Base-by-base conservation (phyloP, 306 rosid species). In the Phaseolus lunatus region DNA sequence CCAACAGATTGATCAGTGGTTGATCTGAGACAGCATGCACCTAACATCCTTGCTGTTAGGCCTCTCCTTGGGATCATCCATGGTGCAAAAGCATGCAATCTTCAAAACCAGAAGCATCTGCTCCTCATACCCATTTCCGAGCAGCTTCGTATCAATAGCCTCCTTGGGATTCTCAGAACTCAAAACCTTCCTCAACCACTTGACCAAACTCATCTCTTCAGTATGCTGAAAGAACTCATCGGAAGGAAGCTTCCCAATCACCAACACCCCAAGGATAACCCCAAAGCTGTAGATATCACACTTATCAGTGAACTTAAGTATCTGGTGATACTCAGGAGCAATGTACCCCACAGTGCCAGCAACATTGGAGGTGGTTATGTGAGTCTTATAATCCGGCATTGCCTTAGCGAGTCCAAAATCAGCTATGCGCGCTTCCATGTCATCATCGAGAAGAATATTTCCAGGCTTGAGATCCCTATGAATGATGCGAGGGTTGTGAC, bases 341-440 rank as follows among this genome's bases (percentile, higher is more conserved):
- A 96, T 91, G 26, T 90, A 96, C 0, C 99, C 97, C 31, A 91
- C 86, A 1, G 97, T 91, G 3, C 99, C 99, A 0, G 97, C 97
- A 11, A 92, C 89, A 3, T 86, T 82, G 0, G 97, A 96, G 58
- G 92, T 76, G 11, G 91, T 77, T 48, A 96, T 81, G 58, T 92
- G 99, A 0, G 99, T 96, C 0, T 90, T 48, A 16, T 86, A 87
- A 23, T 96, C 97, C 0, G 98, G 97, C 85, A 96, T 85, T 15
- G 90, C 89, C 63, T 96, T 92, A 0, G 99, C 99, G 2, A 91
- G 90, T 35, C 99, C 98, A n/a, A 96, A 96, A 87, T 96, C 97
- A 2, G 99, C 92, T 16, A 96, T 92, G 5, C 99, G 71, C 9
- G 98, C 99, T 58, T 91, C 99, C 96, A 92, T 88, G 31, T 92